Base-by-base conservation (phyloP, 2,329 filamentous ascomycete species). In the Sarocladiaceae sp. region DNA sequence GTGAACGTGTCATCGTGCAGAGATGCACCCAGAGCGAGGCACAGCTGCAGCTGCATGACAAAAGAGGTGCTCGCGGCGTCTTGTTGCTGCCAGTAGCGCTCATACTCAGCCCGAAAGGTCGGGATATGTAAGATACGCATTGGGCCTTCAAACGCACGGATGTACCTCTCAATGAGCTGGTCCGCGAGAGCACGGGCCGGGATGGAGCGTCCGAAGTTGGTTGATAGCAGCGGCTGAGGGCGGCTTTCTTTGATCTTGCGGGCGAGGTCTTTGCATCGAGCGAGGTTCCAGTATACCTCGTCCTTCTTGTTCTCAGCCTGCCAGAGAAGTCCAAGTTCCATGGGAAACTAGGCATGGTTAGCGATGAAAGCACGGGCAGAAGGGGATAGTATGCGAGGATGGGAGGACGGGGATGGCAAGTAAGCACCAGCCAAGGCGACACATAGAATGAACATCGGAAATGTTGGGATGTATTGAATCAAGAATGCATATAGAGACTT, bases 41-140 rank as follows among this genome's bases (percentile, higher is more conserved):
- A 67, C 0, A 78, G 63, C 54, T 76, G 73, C 26, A 78, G 56
- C 45, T 73, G 71, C n/a, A 78, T 64, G 7, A 74, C 44, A 52
- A 78, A 78, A 6, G 61, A 57, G 13, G 61, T 54, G 23, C 64
- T 69, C 2, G 65, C 60, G 0, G 59, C 58, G 16, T 58, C 51
- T 0, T 67, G 65, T 13, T 66, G 63, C 24, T 65, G 58, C 72
- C 72, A 77, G 55, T 72, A 74, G 3, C 56, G 53, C 9, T 66
- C 63, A 50, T 81, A 83, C 24, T 78, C 72, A 10, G 63, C 62
- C 34, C 66, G 62, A 49, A 83, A 82, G 0, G 70, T 72, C 0
- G 78, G 78, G 1, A 76, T 55, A 54, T 83, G 74, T 7, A 83
- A 47, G 19, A 83, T 66, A 3, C 80, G 69, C 48, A 76, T 69